Conservation (phyloP, 1,284 basidiomycete genomes). For the Cystobasidiaceae sp. region DNA sequence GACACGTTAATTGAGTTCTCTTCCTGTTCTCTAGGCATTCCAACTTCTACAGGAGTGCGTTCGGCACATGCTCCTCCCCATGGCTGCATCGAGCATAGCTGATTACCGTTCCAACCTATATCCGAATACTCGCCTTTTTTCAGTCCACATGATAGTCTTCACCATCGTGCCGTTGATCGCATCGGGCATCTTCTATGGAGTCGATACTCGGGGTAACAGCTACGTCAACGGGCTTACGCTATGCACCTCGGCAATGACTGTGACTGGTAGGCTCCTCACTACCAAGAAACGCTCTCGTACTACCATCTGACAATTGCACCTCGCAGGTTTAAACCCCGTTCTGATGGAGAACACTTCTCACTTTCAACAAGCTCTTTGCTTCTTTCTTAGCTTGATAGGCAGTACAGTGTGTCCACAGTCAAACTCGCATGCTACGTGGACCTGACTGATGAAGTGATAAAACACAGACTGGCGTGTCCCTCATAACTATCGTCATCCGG, state of each 20-base stretch:
- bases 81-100: neutral
- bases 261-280: slow-evolving; percentile 40
- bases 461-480: slow-evolving; percentile 32
- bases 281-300: neutral
- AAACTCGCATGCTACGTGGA: neutral
- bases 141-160: slow-evolving; percentile 47
- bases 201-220: slow-evolving; percentile 41
- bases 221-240: slow-evolving; percentile 42
- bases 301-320: neutral
- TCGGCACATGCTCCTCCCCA: neutral
- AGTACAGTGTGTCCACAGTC: slow-evolving; percentile 12
- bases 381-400: slow-evolving; percentile 30
- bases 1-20: too few species aligned
- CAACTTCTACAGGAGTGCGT: slow-evolving; percentile 29
- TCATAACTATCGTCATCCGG: slow-evolving; percentile 41
- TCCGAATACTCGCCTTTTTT: slow-evolving; percentile 17
- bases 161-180: slow-evolving; percentile 45
- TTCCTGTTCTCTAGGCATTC: neutral
- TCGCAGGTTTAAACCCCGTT: slow-evolving; percentile 37
- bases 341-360: slow-evolving; percentile 33
- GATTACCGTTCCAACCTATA: neutral
- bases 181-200: slow-evolving; percentile 47
- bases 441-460: neutral
- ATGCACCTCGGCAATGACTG: slow-evolving; percentile 46
- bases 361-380: slow-evolving; percentile 41